Base-by-base conservation (phyloP, 805 yeast species). In the Wickerhamomyces ciferrii region DNA sequence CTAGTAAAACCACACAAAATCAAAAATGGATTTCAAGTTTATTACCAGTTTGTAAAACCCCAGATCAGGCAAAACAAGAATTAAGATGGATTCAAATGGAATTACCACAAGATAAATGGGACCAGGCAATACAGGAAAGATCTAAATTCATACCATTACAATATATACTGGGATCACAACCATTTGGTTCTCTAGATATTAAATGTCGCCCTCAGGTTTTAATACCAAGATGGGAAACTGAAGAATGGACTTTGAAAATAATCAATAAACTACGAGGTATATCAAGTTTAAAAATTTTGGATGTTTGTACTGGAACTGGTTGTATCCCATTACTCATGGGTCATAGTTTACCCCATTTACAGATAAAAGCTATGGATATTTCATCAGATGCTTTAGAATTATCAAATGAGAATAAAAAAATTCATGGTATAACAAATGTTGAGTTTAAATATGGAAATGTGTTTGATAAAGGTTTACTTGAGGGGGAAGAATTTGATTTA, bases 221-320 rank as follows among this genome's bases (percentile, higher is more conserved):
- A 49, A 91, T 92, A 24, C 98, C 99, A 0, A 67, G 99, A 43
- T 83, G 92, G 85, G 99, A 92, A 60, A 92, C 99, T 0, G 98
- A 92, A 61, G 96, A 89, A 58, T 92, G 97, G 97, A 69, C 76
- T 10, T 32, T 67, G 25, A 72, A 71, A 45, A 59, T 85, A 19
- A 63, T 68, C 0, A 49, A 50, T 9, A 25, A 49, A 8, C 43
- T 57, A 1, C 42, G 54, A 42, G 5, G 24, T 24, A 20, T 44
- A 9, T 35, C 21, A 6, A 43, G 21, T 3, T 21, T 59, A 20
- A 54, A 47, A 2, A 63, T 82, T 2, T 51, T 85, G 9, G 97
- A 91, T 65, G 70, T 87, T 24, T 90, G 97, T 53, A 78, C 96
- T 0, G 97, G 97, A 0, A 71, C 92, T 0, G 99, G 98, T 0